Base-by-base conservation (phyloP, 768 basidiomycete species). In the Auriculariales sp. region DNA sequence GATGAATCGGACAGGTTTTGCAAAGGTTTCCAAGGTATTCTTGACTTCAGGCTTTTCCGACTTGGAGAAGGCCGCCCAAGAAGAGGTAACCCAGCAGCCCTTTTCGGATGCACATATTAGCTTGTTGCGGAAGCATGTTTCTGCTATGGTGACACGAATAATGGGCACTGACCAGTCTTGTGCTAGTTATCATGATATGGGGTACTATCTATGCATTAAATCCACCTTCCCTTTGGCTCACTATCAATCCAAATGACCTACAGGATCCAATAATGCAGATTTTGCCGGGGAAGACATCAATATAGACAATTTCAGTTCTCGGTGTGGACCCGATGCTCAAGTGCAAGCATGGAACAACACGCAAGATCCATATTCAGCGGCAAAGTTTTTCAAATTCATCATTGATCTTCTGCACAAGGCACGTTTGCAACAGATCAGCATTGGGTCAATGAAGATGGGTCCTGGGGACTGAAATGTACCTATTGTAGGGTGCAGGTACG, bases 241-340 rank as follows among this genome's bases (percentile, higher is more conserved):
- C 72, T 0, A 60, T 74, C 2, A 72, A 72, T 52, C 68, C 66
- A 1, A 48, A 55, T 0, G 68, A 73, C 49, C 45, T 64, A 0
- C 62, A 69, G 28, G 68, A 72, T 53, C 72, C 71, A 0, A 62
- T 72, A 19, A 68, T 65, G 0, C 71, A 74, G 48, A 61, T 74
- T 58, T 75, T 12, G 61, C 66, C 0, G 71, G 74, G 0, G 62
- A 60, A 28, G 56, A 69, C 0, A 73, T 77, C 7, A 58, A 75
- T 47, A 48, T 75, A 4, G 67, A 77, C 47, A 1, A 53, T 0
- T 73, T 74, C 46, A 3, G 52, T 1, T 24, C 49, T 0, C 54
- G 55, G 0, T 28, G 51, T 2, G 66, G 67, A 0, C 68, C 68
- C 1, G 53, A 56, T 17, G 45, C 35, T 0, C 32, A 53, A 0